Evolutionary conservation across 2,329 filamentous ascomycete species (phyloP).

Genomic region (Domatiomyces globalis): DNA sequence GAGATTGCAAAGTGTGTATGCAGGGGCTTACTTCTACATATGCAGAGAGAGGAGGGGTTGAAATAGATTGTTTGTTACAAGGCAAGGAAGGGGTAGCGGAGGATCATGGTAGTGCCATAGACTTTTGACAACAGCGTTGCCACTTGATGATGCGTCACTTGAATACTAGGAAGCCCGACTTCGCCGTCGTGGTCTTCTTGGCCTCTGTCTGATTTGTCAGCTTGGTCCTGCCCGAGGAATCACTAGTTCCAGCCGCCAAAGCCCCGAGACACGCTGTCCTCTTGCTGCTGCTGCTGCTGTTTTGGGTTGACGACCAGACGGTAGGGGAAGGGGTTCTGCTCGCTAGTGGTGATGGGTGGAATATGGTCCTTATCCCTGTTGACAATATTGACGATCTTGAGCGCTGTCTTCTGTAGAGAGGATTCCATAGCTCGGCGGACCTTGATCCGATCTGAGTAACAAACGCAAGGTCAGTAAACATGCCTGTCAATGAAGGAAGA

Average conservation of each 20-base stretch:
- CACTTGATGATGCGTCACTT: background rate
- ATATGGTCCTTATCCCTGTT: constrained; percentile 91
- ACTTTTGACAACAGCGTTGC: background rate
- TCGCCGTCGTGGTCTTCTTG: background rate
- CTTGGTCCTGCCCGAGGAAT: background rate
- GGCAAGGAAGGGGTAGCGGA: background rate
- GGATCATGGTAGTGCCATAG: background rate
- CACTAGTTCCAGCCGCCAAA: constrained; percentile 55
- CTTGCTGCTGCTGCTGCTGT: constrained; percentile 56
- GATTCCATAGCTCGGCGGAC: constrained; percentile 84
- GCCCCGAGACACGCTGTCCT: constrained; percentile 28
- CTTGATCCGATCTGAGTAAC: constrained; percentile 58
- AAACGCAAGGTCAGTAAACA: background rate
- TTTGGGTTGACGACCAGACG: constrained; percentile 81
- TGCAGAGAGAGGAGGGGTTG: background rate
- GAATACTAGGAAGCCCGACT: background rate
- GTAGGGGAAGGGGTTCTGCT: constrained; percentile 88
- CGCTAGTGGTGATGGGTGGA: constrained; percentile 84
- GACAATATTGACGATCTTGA: constrained; percentile 79
- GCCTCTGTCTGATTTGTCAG: background rate
- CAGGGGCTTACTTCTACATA: background rate
- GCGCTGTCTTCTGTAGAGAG: constrained; percentile 68
- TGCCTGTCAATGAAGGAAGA: background rate
- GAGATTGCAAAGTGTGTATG: background rate
- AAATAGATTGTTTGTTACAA: background rate